Evolutionary conservation across 1,284 basidiomycete genomes (phyloP).

Genomic region (Microstroma glucosiphilum): DNA sequence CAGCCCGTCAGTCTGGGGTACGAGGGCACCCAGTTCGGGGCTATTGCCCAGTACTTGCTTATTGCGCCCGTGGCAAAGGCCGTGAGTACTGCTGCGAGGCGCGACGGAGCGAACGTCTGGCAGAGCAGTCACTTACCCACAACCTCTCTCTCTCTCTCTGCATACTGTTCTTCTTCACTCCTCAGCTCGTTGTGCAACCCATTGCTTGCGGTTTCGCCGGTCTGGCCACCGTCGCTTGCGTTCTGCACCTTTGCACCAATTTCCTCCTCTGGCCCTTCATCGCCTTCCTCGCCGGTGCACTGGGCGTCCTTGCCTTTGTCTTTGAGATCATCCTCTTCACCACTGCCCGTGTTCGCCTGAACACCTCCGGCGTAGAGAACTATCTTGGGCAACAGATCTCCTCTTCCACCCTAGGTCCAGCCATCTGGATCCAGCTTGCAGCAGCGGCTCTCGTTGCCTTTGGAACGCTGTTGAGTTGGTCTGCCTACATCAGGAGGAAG

Average conservation of each 20-base stretch:
- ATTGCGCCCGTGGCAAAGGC: not conserved
- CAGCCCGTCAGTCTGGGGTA: not conserved
- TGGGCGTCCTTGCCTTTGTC: not conserved
- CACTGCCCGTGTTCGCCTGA: not conserved
- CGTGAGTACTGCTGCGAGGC: too few relatives aligned
- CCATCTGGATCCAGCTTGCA: constrained; percentile 5
- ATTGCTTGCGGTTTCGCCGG: not conserved
- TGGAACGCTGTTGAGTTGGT: not conserved
- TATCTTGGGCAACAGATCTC: not conserved
- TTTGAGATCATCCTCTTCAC: constrained; percentile 8
- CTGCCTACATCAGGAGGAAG: constrained; percentile 5
- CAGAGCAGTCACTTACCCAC: not conserved
- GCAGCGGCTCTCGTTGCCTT: not conserved
- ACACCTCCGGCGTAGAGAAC: not conserved
- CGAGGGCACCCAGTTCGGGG: not conserved
- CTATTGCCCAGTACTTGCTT: not conserved
- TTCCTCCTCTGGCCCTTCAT: constrained; percentile 5
- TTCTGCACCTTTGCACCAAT: constrained; percentile 4
- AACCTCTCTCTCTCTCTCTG: not conserved
- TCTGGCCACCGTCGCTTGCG: not conserved
- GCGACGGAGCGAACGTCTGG: too few relatives aligned
- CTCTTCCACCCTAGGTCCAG: not conserved
- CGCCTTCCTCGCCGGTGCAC: not conserved
- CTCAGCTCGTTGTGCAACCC: not conserved
- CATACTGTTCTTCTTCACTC: too few relatives aligned